Evolutionary conservation across 2,329 filamentous ascomycete species (phyloP).

Genomic region (Aspergillus luchuensis): DNA sequence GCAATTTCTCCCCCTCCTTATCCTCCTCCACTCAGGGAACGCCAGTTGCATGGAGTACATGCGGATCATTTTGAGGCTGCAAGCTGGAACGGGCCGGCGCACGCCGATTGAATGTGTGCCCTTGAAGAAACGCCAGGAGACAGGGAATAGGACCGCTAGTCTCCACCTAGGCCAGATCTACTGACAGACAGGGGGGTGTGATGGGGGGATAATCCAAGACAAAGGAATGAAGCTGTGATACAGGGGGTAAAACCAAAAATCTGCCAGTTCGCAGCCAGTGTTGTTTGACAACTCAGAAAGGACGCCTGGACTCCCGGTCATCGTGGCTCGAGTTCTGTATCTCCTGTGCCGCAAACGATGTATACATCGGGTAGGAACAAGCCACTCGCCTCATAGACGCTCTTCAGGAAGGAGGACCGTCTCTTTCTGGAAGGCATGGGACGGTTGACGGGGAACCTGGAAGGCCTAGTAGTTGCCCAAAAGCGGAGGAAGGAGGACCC

Average conservation of each 20-base stretch:
- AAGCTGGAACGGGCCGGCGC: slow-evolving; percentile 51
- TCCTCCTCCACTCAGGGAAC: slow-evolving; percentile 37
- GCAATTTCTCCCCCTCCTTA: slow-evolving; percentile 32
- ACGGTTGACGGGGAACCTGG: slow-evolving; percentile 7
- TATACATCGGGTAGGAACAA: slow-evolving; percentile 26
- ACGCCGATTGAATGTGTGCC: slow-evolving; percentile 43
- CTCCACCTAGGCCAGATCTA: slow-evolving; percentile 26
- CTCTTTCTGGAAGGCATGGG: slow-evolving; percentile 23
- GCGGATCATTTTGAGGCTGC: slow-evolving; percentile 48
- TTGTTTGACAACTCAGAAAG: slow-evolving; percentile 33
- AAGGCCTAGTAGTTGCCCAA: slow-evolving; percentile 27
- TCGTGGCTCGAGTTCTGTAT: slow-evolving; percentile 10
- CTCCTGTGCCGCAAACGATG: slow-evolving; percentile 14
- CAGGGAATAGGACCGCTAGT: slow-evolving; percentile 26
- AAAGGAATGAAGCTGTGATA: slow-evolving; percentile 24
- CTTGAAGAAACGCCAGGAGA: slow-evolving; percentile 41
- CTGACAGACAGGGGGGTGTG: slow-evolving; percentile 20
- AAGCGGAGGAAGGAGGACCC: slow-evolving; percentile 32
- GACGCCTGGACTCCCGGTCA: slow-evolving; percentile 11
- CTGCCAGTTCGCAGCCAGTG: slow-evolving; percentile 12
- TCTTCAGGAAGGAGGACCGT: slow-evolving; percentile 13
- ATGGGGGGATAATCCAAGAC: slow-evolving; percentile 14
- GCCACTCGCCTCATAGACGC: slow-evolving; percentile 23
- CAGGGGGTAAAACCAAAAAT: slow-evolving; percentile 24
- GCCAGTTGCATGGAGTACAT: slow-evolving; percentile 36